Conservation (phyloP, 106 monocot species). For the Dioscorea dumetorum region DNA sequence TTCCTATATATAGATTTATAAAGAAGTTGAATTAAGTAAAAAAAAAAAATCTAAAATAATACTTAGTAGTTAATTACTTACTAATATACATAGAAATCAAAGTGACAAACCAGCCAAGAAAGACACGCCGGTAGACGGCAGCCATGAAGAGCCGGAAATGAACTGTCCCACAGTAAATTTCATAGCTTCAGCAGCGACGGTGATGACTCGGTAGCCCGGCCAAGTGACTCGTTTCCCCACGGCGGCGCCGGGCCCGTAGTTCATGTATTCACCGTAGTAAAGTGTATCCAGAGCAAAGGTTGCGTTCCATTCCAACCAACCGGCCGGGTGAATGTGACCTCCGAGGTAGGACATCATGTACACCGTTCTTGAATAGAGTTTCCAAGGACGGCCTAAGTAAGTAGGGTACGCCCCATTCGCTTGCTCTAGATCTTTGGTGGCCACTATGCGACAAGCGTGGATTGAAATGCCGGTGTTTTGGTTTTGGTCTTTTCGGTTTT, state of each 20-base stretch:
- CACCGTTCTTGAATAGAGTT: slow-evolving; percentile 44
- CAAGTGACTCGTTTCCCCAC: slow-evolving; percentile 46
- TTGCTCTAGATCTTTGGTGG: slow-evolving; percentile 48
- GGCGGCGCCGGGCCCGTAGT: slow-evolving; percentile 48
- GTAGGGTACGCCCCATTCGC: slow-evolving; percentile 28
- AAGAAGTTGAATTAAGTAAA: too few species aligned
- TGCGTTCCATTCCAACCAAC: slow-evolving; percentile 49
- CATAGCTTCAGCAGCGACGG: slow-evolving; percentile 40
- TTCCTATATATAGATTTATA: too few species aligned
- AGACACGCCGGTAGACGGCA: slow-evolving; percentile 59
- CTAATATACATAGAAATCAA: too few species aligned
- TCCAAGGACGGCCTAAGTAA: slow-evolving; percentile 79
- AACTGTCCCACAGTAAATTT: slow-evolving; percentile 61
- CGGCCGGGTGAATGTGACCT: slow-evolving; percentile 39
- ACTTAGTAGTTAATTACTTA: too few species aligned
- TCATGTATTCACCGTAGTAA: slow-evolving; percentile 70
- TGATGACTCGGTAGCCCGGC: slow-evolving; percentile 57
- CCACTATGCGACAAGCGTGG: slow-evolving; percentile 51
- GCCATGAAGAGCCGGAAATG: slow-evolving; percentile 53
- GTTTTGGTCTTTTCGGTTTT: slow-evolving; percentile 73
- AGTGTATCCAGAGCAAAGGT: slow-evolving; percentile 47
- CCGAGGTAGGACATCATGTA: slow-evolving; percentile 62
- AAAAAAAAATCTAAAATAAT: too few species aligned
- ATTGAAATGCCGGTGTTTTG: slow-evolving; percentile 99
- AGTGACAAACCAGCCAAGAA: slow-evolving; percentile 39